These are phyloP conservation scores for Xylaria sp. DNA, from an alignment of 2,329 filamentous ascomycete species.

Conservation along the genomic window DNA sequence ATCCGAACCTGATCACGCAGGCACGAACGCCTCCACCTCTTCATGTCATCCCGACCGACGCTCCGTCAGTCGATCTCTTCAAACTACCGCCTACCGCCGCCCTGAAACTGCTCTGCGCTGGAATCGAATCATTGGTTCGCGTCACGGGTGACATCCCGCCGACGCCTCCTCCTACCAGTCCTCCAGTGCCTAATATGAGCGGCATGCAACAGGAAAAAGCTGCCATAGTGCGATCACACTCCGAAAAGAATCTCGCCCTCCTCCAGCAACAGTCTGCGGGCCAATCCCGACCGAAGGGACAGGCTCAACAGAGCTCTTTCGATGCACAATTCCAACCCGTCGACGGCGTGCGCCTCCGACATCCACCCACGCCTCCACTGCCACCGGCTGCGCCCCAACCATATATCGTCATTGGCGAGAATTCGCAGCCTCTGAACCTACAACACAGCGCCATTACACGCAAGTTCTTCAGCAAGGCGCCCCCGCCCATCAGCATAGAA, in stretches of 20 bases:
- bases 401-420: conserved; percentile 72
- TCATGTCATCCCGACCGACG: conserved; percentile 56
- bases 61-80: conserved; percentile 72
- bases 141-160: conserved; percentile 82
- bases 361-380: conserved; percentile 47
- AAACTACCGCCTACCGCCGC: conserved; percentile 78
- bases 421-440: conserved; percentile 77
- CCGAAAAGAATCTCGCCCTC: conserved; percentile 63
- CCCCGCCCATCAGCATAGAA: conserved; percentile 83
- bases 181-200: conserved; percentile 72
- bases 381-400: conserved; percentile 55
- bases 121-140: conserved; percentile 76
- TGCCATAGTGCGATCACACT: conserved; percentile 68
- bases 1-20: conserved; percentile 51
- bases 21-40: conserved; percentile 55
- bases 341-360: conserved; percentile 65
- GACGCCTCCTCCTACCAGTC: conserved; percentile 75
- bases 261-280: conserved; percentile 45
- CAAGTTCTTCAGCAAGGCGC: conserved; percentile 91
- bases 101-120: conserved; percentile 80
- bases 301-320: conserved; percentile 37
- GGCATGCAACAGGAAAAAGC: conserved; percentile 72
- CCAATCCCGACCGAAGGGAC: conserved; percentile 17
- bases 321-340: conserved; percentile 53
- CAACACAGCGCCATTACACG: conserved; percentile 89